Evolutionary conservation across 176 grass and related monocot species (phyloP), one percentile per base, ranked within the genome.

Genomic region (Hyparrhenia diplandra): DNA sequence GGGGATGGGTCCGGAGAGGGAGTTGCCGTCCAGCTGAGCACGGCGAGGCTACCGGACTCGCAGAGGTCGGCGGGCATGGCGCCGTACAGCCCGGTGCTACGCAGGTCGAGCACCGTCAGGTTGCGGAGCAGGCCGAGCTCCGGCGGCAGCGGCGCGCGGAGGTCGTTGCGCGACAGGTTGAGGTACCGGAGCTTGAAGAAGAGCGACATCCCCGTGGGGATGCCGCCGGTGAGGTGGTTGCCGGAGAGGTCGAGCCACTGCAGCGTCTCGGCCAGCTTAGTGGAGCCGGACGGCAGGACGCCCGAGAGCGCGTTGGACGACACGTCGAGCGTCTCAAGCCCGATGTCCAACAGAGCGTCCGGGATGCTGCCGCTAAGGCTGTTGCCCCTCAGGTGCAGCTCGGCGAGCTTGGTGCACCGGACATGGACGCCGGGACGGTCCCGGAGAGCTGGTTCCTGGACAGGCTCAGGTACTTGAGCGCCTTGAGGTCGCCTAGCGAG

Each of bases 11-110:
- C 92, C 92, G 12, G 73, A 70, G 65, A 99, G 88, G 5, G 82
- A 84, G 65, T 99, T 99, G 79, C 90, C 86, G 41, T 99, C 96
- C 54, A 99, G 83, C 31, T 99, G 90, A 99, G 88, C 72, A 99
- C 92, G 23, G 92, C 82, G 18, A 99, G 87, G 88, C 88, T 93
- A 1, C 90, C 85, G 31, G 92, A 91, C 42, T 95, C 88, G 40
- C 96, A 99, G 6, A 99, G 76, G 12, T 91, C 96, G 10, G 25
- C 49, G 0, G 96, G 96, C 37, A 93, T 62, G 0, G 64, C 4
- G 0, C 96, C 92, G 27, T 91, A 95, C 65, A 99, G 18, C 0
- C 79, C 84, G 13, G 78, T 84, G 72, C 66, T 89, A 12, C 96
- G 92, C 49, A 99, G 84, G 80, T 99, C 96, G 79, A 99, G 83